phyloP scores from a whole-genome alignment of 805 yeast genomes.

The Alloascoidea africana region DNA sequence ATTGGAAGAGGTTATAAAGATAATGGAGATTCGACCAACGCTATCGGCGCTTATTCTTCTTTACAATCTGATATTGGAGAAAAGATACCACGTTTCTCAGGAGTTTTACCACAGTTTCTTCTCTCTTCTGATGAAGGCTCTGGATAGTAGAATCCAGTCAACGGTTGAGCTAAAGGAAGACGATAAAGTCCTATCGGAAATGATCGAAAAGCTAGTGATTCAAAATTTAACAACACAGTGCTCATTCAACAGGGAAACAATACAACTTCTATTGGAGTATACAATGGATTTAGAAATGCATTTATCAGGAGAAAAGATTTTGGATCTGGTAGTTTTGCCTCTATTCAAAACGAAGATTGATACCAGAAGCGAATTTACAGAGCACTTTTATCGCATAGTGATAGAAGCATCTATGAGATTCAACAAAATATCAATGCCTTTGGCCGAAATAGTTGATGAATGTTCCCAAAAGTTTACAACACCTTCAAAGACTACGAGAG shows the following conservation, averaged over 20 bases:
- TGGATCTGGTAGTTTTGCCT: neutral
- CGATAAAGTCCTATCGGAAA: neutral
- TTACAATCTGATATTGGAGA: neutral
- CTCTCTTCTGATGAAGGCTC: neutral
- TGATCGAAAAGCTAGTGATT: neutral
- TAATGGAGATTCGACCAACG: neutral
- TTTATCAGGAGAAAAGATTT: neutral
- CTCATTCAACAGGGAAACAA: neutral
- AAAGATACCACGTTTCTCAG: neutral
- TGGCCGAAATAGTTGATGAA: neutral
- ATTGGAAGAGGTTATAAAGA: neutral
- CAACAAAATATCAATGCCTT: neutral
- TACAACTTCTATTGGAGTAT: neutral
- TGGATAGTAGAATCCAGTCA: neutral
- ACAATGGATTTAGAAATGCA: neutral
- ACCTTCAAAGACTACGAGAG: neutral
- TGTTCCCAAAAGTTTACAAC: neutral
- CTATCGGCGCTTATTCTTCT: neutral
- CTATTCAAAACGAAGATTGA: neutral
- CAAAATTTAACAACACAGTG: neutral
- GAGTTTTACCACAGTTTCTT: neutral
- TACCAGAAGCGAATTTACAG: neutral
- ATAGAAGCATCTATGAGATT: neutral
- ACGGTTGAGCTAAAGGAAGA: neutral
- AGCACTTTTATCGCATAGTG: neutral